A percentile compares a stretch with the other conserved stretches of the same genome.
phyloP scores from a whole-genome alignment of 2,329 filamentous ascomycete species.

The Ophiostoma sp. region DNA sequence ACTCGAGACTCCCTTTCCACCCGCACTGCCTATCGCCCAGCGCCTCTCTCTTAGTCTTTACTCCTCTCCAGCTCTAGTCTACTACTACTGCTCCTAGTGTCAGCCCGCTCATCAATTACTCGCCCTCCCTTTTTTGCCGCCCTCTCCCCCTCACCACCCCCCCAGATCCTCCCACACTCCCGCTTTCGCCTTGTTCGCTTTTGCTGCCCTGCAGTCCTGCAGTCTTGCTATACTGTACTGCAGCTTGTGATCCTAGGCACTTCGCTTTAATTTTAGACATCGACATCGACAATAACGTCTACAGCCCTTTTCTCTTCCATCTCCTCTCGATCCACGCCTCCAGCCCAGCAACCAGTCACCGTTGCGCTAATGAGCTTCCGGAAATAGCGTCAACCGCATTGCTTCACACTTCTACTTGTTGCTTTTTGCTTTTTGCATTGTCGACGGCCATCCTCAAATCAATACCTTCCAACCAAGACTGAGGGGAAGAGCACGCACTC shows the following conservation, averaged over 20 bases:
- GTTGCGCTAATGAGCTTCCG: slow-evolving; percentile 20
- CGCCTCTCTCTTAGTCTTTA: slow-evolving; percentile 1
- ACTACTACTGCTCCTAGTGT: not conserved
- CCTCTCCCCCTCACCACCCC: not conserved
- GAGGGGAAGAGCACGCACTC: not conserved
- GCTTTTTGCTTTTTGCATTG: not conserved
- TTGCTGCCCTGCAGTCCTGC: not conserved
- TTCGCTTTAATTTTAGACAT: slow-evolving; percentile 2
- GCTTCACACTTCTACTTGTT: not conserved
- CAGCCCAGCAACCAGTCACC: slow-evolving; percentile 13
- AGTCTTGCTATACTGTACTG: not conserved
- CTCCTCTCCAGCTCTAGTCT: not conserved
- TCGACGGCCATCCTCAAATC: not conserved
- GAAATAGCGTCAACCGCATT: slow-evolving; percentile 15
- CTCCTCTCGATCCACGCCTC: slow-evolving; percentile 4
- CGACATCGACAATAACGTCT: not conserved
- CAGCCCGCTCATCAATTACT: not conserved
- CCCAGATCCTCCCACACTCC: slow-evolving; percentile 3
- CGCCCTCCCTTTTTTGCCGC: slow-evolving; percentile 5
- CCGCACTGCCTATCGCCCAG: not conserved
- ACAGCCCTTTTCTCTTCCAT: not conserved
- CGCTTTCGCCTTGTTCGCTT: slow-evolving; percentile 7
- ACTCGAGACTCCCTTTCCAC: not conserved
- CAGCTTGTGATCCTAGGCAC: slow-evolving; percentile 5
- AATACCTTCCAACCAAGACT: not conserved